These are phyloP conservation scores for Alternaria ethzedia DNA, from an alignment of 2,329 filamentous ascomycete species.

Conservation along the genomic window DNA sequence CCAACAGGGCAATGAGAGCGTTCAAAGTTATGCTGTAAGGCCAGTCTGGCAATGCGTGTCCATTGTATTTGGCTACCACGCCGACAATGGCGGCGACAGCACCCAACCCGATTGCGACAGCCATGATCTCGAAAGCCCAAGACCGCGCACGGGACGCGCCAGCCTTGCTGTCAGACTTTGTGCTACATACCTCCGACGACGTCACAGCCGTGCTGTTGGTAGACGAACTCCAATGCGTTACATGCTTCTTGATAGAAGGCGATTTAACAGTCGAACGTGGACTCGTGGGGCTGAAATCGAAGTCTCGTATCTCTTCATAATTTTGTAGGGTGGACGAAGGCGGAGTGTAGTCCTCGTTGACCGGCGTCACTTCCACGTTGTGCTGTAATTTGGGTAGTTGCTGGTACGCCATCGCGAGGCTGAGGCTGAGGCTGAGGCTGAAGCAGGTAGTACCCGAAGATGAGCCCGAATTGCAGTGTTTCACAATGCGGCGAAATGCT, in stretches of 20 bases:
- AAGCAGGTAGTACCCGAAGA: background rate
- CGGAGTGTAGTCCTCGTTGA: slow-evolving; percentile 2
- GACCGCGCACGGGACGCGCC: slow-evolving; percentile 5
- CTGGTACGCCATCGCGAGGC: slow-evolving; percentile 8
- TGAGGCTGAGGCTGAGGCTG: background rate
- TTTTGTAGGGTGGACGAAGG: slow-evolving; percentile 3
- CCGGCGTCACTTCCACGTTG: slow-evolving; percentile 2
- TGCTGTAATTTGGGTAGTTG: slow-evolving; percentile 8
- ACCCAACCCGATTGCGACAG: slow-evolving; percentile 9
- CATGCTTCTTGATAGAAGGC: slow-evolving; percentile 10
- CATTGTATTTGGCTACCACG: slow-evolving; percentile 16
- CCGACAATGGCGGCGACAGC: slow-evolving; percentile 17
- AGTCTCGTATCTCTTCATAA: slow-evolving; percentile 7
- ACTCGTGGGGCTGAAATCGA: slow-evolving; percentile 9
- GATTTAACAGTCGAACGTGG: slow-evolving; percentile 1
- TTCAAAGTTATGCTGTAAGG: slow-evolving; percentile 20
- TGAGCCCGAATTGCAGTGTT: background rate
- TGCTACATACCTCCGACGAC: slow-evolving; percentile 12
- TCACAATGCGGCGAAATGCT: background rate
- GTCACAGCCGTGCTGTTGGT: slow-evolving; percentile 10
- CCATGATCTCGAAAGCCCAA: slow-evolving; percentile 18
- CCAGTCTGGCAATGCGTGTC: slow-evolving; percentile 18
- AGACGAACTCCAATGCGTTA: slow-evolving; percentile 10
- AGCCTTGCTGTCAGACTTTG: slow-evolving; percentile 8
- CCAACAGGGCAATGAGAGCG: slow-evolving; percentile 19